Base-by-base conservation (phyloP, 352 stramenopile genomes). In the Peronospora farinosa region DNA sequence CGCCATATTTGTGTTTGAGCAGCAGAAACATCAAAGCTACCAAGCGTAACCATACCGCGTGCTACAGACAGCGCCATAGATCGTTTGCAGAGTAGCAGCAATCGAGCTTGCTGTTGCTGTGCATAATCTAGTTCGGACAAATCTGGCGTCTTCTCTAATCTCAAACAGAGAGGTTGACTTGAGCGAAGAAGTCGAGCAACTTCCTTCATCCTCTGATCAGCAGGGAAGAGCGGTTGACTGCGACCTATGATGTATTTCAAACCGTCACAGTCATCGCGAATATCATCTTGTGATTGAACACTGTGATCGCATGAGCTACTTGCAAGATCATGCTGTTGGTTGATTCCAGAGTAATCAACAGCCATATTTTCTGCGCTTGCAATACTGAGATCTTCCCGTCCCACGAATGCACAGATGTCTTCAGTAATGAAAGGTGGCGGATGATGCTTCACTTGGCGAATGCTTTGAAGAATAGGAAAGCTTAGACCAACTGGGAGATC, bases 1-100 rank as follows among this genome's bases (percentile, higher is more conserved):
- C 87, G 77, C 78, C 70, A 92, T 47, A 70, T 96, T 65, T 74
- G 89, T 45, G 59, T 91, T 65, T 77, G 81, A 15, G 54, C 77
- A 17, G 52, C 72, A 47, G 39, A 57, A 38, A 74, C 47, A 47
- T 96, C 72, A 25, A 98, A 79, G 42, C 83, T 97, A 0, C 92
- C 93, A 37, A 99, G 65, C 5, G 96, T 98, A 12, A 98, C 66
- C 96, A 99, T 99, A 6, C 95, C 96, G 60, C 96, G 72, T 0
- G 95, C 96, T 7, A 98, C 67, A 0, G 90, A 80, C 2, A 97
- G 64, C 6, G 96, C 86, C 67, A 98, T 95, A 0, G 86, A 89
- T 40, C 96, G 79, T 49, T 95, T 94, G 66, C 91, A 98, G 4
- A 98, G 60, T 38, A 98, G 58, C 9, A 97, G 62, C n/a, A 99